Percentiles rank a stretch among this genome's conserved stretches.
phyloP scores from a whole-genome alignment of 2,329 filamentous ascomycete genomes.

The Sporothrix protearum region DNA sequence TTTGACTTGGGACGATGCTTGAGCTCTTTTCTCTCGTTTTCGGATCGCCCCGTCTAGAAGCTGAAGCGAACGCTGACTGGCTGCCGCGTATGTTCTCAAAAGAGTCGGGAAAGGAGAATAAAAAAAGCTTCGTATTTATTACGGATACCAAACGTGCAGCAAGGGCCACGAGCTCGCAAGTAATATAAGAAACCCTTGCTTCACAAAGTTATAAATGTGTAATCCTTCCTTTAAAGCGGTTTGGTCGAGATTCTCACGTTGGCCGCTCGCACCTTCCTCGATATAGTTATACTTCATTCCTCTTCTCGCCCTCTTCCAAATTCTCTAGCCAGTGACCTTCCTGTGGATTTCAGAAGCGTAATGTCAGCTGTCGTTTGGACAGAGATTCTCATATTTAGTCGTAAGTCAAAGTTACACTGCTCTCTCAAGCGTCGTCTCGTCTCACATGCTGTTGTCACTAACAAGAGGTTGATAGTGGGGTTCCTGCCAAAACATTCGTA shows the following conservation, averaged over 20 bases:
- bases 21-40: not conserved
- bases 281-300: too few relatives aligned
- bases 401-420: too few relatives aligned
- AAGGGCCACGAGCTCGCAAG: not conserved
- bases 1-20: not conserved
- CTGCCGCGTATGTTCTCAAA: not conserved
- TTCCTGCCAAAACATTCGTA: not conserved
- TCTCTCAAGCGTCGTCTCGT: not conserved
- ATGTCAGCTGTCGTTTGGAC: too few relatives aligned
- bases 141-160: not conserved
- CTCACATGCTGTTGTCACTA: not conserved
- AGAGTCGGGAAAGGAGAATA: not conserved
- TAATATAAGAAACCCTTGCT: too few relatives aligned
- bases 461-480: not conserved
- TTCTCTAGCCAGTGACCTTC: too few relatives aligned
- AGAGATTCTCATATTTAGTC: too few relatives aligned
- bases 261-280: not conserved
- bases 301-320: too few relatives aligned
- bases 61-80: not conserved
- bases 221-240: not conserved
- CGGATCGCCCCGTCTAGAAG: not conserved
- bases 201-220: too few relatives aligned
- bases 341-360: too few relatives aligned
- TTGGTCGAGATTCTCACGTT: not conserved
- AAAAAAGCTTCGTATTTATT: not conserved